Conservation (phyloP, 2,329 filamentous ascomycete species). For the Fusarium dlaminii region DNA sequence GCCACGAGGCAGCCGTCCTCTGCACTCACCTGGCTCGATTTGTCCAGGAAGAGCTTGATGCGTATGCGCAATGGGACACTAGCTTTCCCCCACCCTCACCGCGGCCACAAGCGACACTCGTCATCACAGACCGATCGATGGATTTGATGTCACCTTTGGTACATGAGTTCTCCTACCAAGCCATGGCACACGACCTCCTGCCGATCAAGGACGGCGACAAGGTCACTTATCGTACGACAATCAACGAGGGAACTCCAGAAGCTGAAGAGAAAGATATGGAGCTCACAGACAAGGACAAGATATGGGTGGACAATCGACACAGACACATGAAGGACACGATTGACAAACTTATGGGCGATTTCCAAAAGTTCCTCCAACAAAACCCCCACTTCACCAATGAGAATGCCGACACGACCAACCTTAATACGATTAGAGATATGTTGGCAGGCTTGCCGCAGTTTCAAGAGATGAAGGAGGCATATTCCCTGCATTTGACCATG, state of each 20-base stretch:
- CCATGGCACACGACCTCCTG: constrained; percentile 95
- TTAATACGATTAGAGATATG: constrained; percentile 98
- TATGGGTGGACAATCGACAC: constrained; percentile 96
- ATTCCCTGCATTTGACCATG: constrained; percentile 95
- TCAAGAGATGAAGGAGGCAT: constrained; percentile 93
- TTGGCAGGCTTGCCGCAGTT: constrained; percentile 93
- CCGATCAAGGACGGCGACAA: constrained; percentile 90
- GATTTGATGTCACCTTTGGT: constrained; percentile 87
- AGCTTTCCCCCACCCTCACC: constrained; percentile 84
- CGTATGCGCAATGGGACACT: constrained; percentile 84
- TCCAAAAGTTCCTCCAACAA: constrained; percentile 88
- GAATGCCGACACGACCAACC: constrained; percentile 73
- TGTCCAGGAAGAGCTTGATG: constrained; percentile 89
- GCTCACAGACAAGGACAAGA: constrained; percentile 87
- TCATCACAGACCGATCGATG: constrained; percentile 93
- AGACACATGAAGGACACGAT: constrained; percentile 98
- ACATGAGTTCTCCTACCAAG: constrained; percentile 98
- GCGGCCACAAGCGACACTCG: constrained; percentile 81
- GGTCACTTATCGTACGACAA: constrained; percentile 80
- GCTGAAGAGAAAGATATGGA: constrained; percentile 91
- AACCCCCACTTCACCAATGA: constrained; percentile 92
- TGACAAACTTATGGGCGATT: constrained; percentile 90
- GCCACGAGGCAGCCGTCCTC: constrained; percentile 88
- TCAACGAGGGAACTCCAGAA: constrained; percentile 77
- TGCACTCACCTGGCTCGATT: constrained; percentile 90